Evolutionary conservation across 140 eudicot genomes (phyloP), one percentile per base, ranked within the genome.

Genomic region (Oenanthe javanica): DNA sequence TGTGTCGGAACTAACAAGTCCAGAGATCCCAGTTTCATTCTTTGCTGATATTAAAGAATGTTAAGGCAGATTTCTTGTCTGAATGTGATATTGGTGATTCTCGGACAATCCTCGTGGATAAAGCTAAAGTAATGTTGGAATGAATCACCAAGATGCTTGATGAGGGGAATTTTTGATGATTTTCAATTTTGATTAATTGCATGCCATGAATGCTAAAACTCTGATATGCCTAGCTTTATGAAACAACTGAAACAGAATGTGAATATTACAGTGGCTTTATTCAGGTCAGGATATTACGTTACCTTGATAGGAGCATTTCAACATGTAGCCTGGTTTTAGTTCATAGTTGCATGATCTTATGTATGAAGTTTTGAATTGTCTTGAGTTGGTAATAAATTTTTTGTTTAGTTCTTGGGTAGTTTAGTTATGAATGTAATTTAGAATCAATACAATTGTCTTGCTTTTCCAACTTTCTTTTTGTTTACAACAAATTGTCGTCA

Each of bases 1-100:
- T 14, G 97, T 91, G 59, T 91, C 98, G 0, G 72, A 86, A 77
- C 81, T 93, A 83, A 83, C 93, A 61, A 87, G 88, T 75, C 76
- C 84, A 55, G 81, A 84, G 81, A 84, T 93, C 73, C 98, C 98
- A 31, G 82, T 47, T 55, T 83, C 87, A 8, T 89, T 81, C 75
- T 91, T 93, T 70, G 85, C 83, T 16, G 87, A 83, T 52, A 78
- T 77, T 18, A 79, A 79, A 80, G 86, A 84, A 75, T 67, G 82
- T 67, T 31, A 6, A 67, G 46, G 73, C 9, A 31, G 18, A 67
- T 31, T 59, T 19, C 36, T 2, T 61, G 27, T n/a, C 69, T n/a
- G 15, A 61, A 61, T n/a, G 8, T 31, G 73, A 38, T 14, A 66
- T 66, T 66, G 43, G n/a, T 31, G 45, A 31, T 67, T 67, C 73